Conservation (phyloP, 2,329 filamentous ascomycete genomes). For the Penicillium sp. region DNA sequence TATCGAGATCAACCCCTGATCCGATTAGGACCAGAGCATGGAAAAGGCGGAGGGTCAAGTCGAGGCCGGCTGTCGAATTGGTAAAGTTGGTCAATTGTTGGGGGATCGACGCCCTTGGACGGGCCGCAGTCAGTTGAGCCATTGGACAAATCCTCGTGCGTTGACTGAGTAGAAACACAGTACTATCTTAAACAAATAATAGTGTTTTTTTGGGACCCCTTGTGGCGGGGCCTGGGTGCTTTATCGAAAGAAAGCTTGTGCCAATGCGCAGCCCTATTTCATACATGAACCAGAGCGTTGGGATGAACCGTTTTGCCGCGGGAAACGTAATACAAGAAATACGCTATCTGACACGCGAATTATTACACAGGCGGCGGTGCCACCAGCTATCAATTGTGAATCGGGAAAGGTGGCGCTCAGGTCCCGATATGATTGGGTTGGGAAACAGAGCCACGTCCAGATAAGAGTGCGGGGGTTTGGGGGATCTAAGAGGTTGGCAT, state of each 20-base stretch:
- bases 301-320: no score
- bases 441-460: background rate
- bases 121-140: conserved; percentile 2
- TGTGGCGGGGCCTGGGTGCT: no score
- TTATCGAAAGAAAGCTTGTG: no score
- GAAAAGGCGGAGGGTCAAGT: conserved; percentile 21
- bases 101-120: conserved; percentile 7
- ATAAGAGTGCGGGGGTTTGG: background rate
- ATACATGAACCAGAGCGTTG: no score
- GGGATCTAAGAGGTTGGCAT: background rate
- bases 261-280: background rate
- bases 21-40: conserved; percentile 17
- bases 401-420: no score
- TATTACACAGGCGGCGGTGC: no score
- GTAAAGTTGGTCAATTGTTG: conserved; percentile 23
- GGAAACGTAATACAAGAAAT: background rate
- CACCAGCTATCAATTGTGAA: no score
- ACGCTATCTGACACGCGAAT: conserved; percentile 1
- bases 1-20: conserved; percentile 12
- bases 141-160: background rate
- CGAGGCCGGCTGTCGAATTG: conserved; percentile 18
- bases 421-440: no score
- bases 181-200: no score
- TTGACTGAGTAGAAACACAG: background rate
- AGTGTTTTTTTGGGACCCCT: no score